Percentiles rank a stretch among this genome's conserved stretches.
Evolutionary conservation across 1,284 basidiomycete genomes (phyloP).

Genomic region (Ceratobasidium sp.): DNA sequence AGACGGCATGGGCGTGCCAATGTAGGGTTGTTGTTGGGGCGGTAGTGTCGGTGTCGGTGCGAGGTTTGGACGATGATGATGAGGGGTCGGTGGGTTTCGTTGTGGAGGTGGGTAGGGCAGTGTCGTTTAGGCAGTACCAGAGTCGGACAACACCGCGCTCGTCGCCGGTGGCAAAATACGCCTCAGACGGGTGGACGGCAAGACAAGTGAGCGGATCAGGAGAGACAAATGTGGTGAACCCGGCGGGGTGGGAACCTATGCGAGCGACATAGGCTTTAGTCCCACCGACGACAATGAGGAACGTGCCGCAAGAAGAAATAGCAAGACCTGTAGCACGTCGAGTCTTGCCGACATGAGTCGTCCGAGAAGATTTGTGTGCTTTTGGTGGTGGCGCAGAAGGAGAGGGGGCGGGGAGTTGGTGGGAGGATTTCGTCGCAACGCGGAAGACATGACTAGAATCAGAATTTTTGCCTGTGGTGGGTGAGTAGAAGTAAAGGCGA

Average conservation of each 20-base stretch:
- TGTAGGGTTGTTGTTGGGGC: conserved; percentile 90
- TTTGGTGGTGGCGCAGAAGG: conserved; percentile 58
- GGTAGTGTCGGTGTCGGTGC: conserved; percentile 75
- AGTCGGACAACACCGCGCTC: conserved; percentile 85
- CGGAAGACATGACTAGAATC: conserved; percentile 59
- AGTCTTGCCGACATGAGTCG: conserved; percentile 76
- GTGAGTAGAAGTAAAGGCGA: conserved; percentile 46
- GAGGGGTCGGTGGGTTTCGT: conserved; percentile 57
- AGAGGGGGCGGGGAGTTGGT: conserved; percentile 68
- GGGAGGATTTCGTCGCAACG: conserved; percentile 60
- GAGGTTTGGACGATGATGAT: conserved; percentile 36
- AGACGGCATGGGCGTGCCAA: conserved; percentile 98
- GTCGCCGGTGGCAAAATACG: conserved; percentile 97
- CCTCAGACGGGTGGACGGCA: conserved; percentile 89
- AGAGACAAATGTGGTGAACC: conserved; percentile 87
- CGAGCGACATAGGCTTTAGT: conserved; percentile 88
- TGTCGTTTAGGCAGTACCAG: conserved; percentile 90
- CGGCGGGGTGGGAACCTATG: conserved; percentile 52
- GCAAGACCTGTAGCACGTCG: conserved; percentile 73
- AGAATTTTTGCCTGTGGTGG: conserved; percentile 60
- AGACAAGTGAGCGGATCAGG: conserved; percentile 87
- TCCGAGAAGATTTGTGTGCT: conserved; percentile 66
- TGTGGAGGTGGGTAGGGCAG: conserved; percentile 49
- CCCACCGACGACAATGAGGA: conserved; percentile 84
- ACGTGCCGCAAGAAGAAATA: conserved; percentile 82